Evolutionary conservation across 805 yeast species (phyloP).

Genomic region (Candida jianshihensis): DNA sequence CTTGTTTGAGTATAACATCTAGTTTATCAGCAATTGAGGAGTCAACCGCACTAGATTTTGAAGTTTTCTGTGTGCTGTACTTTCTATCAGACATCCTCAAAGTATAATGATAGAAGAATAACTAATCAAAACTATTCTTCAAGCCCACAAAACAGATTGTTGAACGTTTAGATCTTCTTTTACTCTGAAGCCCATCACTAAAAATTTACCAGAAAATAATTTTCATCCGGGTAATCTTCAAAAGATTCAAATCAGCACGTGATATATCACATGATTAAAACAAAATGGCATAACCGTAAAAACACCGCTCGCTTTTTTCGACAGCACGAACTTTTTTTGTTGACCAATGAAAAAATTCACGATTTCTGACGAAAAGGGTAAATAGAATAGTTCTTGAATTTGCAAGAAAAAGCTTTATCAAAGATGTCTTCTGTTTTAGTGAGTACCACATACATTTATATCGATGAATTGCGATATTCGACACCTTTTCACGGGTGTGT

Average conservation of each 20-base stretch:
- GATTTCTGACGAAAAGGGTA: not conserved
- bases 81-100: not conserved
- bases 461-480: too few species aligned
- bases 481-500: not conserved
- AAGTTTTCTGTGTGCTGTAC: not conserved
- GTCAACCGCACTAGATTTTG: not conserved
- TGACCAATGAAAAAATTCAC: too few species aligned
- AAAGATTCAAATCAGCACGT: too few species aligned
- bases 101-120: not conserved
- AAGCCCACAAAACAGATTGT: not conserved
- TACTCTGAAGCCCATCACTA: too few species aligned
- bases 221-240: too few species aligned
- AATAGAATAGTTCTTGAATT: not conserved
- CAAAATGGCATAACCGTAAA: too few species aligned
- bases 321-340: too few species aligned
- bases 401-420: not conserved
- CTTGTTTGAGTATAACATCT: not conserved
- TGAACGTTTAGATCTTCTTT: not conserved
- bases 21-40: constrained; percentile 7
- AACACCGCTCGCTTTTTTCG: too few species aligned
- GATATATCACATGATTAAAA: too few species aligned
- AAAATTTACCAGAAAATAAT: too few species aligned
- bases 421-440: constrained; percentile 13
- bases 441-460: too few species aligned
- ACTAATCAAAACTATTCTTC: too few species aligned